Evolutionary conservation across 78 protist genomes (phyloP), one percentile per base, ranked within the genome.

Genomic region (Tieghemostelium lacteum): DNA sequence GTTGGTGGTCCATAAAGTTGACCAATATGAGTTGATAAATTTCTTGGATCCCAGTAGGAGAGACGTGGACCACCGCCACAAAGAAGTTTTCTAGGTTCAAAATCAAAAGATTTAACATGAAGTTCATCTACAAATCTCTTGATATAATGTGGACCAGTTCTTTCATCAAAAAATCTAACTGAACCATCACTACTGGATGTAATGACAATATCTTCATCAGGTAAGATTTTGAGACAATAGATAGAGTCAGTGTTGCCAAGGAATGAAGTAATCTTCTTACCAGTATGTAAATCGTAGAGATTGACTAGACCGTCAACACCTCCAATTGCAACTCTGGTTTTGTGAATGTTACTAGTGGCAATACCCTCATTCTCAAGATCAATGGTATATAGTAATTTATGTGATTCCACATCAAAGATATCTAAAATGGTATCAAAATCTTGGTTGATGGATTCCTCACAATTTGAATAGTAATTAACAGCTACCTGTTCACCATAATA

Each of bases 41-140:
- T 77, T 45, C 87, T 26, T 36, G 87, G 87, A 64, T 77, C 87
- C 73, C 74, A 77, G 61, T 77, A 77, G n/a, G 87, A 77, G 57
- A 77, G 29, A 29, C 71, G 62, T 3, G 87, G 36, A 26, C 61
- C 57, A 26, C 73, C 71, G 49, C 73, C 87, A 24, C 87, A 77
- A 16, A 77, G 67, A 3, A 77, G 20, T 22, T 54, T 29, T 12
- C n/a, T 77, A 3, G 87, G 73, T 26, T 67, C 60, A 8, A 64
- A n/a, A 26, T 62, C 73, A 26, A 77, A 62, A 2, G 75, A 40
- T 26, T 45, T 62, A 19, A 64, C 87, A 22, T 42, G 73, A n/a
- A 31, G 20, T 29, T 40, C 31, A 33, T 67, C 57, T 3, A 20
- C 52, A 14, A 77, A 26, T n/a, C 87, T 67, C 34, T 77, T 77